A percentile compares a stretch with the other conserved stretches of the same genome.
phyloP scores from a whole-genome alignment of 192 early-diverging fungal species.

The Diversispora eburnea region DNA sequence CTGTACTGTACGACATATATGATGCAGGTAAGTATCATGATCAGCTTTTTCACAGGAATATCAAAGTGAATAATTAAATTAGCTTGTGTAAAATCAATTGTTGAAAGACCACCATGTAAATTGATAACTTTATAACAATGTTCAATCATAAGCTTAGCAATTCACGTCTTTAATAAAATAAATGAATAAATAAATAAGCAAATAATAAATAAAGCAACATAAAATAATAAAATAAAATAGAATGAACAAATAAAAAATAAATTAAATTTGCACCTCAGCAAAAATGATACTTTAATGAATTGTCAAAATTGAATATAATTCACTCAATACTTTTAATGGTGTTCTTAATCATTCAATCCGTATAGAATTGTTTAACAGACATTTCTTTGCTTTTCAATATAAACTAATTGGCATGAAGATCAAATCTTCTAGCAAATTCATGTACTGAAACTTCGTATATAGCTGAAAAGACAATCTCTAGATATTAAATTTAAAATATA shows the following conservation, averaged over 20 bases:
- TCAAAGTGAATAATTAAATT: constrained; percentile 96
- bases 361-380: constrained; percentile 95
- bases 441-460: constrained; percentile 82
- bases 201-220: too few species aligned
- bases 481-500: constrained; percentile 57
- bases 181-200: too few species aligned
- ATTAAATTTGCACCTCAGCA: constrained; percentile 65
- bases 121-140: constrained; percentile 82
- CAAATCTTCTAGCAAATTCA: constrained; percentile 74
- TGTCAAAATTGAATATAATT: constrained; percentile 78
- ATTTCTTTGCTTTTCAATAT: constrained; percentile 82
- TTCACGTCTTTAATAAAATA: constrained; percentile 71
- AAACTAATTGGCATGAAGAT: constrained; percentile 83
- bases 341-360: constrained; percentile 80
- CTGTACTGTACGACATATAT: constrained; percentile 94
- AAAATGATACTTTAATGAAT: constrained; percentile 98
- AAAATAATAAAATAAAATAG: too few species aligned
- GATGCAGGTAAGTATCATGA: constrained; percentile 93
- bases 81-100: constrained; percentile 91
- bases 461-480: constrained; percentile 82
- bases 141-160: constrained; percentile 68
- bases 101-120: constrained; percentile 78
- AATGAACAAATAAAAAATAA: too few species aligned
- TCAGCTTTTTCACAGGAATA: constrained; percentile 84
- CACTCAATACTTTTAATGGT: constrained; percentile 75